Conservation (phyloP, 2,329 filamentous ascomycete genomes). For the Diaporthe eres region DNA sequence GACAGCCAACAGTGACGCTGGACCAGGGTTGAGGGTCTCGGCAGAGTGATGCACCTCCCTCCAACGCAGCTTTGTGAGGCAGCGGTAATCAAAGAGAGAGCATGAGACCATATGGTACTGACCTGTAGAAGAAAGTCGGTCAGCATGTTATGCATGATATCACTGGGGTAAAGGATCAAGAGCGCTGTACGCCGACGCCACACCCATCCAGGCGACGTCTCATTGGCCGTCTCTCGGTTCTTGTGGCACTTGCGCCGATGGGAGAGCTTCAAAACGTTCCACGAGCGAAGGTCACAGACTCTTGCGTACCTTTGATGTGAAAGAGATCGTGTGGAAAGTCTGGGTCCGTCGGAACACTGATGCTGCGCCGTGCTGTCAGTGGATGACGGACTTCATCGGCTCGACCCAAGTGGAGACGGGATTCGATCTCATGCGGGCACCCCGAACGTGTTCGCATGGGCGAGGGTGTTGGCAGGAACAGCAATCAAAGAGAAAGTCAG, state of each 20-base stretch:
- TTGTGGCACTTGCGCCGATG: conserved; percentile 21
- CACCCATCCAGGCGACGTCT: conserved; percentile 14
- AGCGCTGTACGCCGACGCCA: conserved; percentile 38
- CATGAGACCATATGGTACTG: conserved; percentile 41
- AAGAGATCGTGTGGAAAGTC: conserved; percentile 47
- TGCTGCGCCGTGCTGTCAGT: conserved; percentile 47
- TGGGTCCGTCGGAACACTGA: conserved; percentile 35
- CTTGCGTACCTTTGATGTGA: conserved; percentile 48
- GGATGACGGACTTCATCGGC: conserved; percentile 33
- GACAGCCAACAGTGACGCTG: conserved; percentile 27
- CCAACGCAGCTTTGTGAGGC: conserved; percentile 37
- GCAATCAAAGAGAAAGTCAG: conserved; percentile 51
- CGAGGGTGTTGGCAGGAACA: conserved; percentile 50
- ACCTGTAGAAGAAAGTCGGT: conserved; percentile 42
- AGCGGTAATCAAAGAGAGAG: conserved; percentile 37
- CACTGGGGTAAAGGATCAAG: conserved; percentile 23
- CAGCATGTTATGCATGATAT: conserved; percentile 41
- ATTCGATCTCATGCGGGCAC: conserved; percentile 59
- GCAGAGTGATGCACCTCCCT: conserved; percentile 37
- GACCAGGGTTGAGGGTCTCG: conserved; percentile 40
- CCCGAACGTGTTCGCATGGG: conserved; percentile 63
- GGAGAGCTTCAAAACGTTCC: conserved; percentile 32
- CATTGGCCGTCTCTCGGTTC: conserved; percentile 33
- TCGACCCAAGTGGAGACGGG: conserved; percentile 49
- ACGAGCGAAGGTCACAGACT: conserved; percentile 28